Conservation (phyloP, 192 early-diverging fungal species). For the Allomyces javanicus region DNA sequence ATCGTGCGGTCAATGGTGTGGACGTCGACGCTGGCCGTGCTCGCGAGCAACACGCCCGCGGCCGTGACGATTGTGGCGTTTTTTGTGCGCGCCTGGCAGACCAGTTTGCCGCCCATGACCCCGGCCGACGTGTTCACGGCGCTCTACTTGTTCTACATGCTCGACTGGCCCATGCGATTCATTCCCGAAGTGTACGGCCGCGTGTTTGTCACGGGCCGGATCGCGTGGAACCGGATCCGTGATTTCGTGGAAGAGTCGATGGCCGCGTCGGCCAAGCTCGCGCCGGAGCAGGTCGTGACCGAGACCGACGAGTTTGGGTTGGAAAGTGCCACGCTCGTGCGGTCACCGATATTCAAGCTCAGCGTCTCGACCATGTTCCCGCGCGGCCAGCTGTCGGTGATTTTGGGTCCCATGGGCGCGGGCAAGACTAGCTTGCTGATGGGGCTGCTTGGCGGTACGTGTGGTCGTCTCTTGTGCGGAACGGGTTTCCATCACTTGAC, state of each 20-base stretch:
- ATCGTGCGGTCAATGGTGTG: not conserved
- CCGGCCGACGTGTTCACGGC: not conserved
- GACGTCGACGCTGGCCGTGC: not conserved
- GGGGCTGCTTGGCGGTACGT: constrained; percentile 33
- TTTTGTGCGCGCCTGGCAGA: not conserved
- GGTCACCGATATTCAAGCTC: not conserved
- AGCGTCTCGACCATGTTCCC: constrained; percentile 22
- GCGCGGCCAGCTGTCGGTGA: constrained; percentile 23
- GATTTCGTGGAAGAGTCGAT: not conserved
- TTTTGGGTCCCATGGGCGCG: constrained; percentile 51
- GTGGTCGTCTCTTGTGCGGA: constrained; percentile 7
- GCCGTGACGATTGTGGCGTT: not conserved
- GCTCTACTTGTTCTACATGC: not conserved
- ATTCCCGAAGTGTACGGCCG: not conserved
- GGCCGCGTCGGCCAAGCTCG: not conserved
- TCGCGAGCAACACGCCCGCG: not conserved
- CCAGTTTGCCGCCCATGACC: not conserved
- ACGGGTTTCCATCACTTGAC: not conserved
- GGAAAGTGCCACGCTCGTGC: not conserved
- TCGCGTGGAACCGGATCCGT: not conserved
- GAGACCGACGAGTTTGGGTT: not conserved
- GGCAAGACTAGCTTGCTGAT: constrained; percentile 36
- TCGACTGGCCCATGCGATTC: not conserved
- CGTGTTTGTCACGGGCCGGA: not conserved
- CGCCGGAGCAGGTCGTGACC: not conserved